Evolutionary conservation across 2,329 filamentous ascomycete species (phyloP), one percentile per base, ranked within the genome.

Genomic region (Lachnellula subtilissima): DNA sequence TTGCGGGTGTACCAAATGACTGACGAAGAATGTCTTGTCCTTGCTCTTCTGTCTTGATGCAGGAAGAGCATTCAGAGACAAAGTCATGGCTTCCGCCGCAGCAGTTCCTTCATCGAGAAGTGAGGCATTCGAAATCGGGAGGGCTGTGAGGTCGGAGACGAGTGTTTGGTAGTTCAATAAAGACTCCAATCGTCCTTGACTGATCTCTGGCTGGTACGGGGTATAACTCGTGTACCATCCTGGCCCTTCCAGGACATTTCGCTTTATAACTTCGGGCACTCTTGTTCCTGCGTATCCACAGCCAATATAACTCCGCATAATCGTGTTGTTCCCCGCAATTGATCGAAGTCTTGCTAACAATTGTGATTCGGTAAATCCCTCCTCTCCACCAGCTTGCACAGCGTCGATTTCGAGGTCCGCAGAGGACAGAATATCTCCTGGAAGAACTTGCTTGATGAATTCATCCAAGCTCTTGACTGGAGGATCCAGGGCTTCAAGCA

Each of bases 191-290:
- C 93, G 86, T 37, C 93, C 93, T 75, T 97, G 93, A 71, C 91
- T 96, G 76, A 97, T 96, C 75, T 97, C 93, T 2, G 93, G 88
- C 76, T 97, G 93, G 74, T 97, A 97, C 15, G 93, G 93, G 0
- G 93, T 97, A 73, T 97, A 97, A 75, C 91, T 96, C 42, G 93
- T 97, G 73, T 97, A 97, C 93, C 93, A 97, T 9, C 87, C 91
- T 5, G 93, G 93, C 71, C 88, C 93, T 78, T 97, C 91, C 56
- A 97, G 77, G 4, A 97, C 81, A 70, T 97, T 97, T 64, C 92
- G 82, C 78, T 94, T 90, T 71, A 97, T 96, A 55, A 97, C 92
- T 54, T 90, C 83, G 4, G 93, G 93, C 0, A 89, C 87, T 64
- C 87, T 82, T n/a, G 91, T 93, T 37, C 85, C 87, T 63, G 93